Percentiles rank a stretch among this genome's conserved stretches.
Conservation (phyloP, 148 eudicot genomes). For the Spergularia marina region DNA sequence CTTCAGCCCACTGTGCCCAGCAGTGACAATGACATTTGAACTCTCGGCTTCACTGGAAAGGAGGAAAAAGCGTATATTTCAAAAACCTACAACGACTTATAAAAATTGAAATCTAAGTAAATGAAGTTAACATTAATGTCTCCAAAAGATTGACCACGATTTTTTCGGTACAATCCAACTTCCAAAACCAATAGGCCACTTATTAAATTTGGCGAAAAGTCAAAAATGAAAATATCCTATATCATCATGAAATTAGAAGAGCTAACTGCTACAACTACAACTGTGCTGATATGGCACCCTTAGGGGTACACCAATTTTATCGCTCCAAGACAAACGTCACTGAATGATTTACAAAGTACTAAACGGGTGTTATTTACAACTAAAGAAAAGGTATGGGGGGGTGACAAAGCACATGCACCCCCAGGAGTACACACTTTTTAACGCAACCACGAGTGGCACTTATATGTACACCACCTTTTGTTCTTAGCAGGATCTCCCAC, state of each 20-base stretch:
- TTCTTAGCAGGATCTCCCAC: not conserved
- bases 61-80: not conserved
- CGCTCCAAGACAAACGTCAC: too few relatives aligned
- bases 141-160: not conserved
- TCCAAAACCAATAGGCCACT: not conserved
- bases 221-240: not conserved
- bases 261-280: not conserved
- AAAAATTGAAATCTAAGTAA: not conserved
- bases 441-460: not conserved
- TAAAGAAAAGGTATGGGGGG: too few relatives aligned
- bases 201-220: not conserved
- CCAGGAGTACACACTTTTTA: too few relatives aligned
- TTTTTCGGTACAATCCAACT: not conserved
- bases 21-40: conserved; percentile 70
- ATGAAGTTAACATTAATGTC: not conserved
- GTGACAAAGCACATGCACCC: too few relatives aligned
- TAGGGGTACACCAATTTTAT: too few relatives aligned
- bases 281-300: too few relatives aligned
- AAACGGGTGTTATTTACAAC: too few relatives aligned
- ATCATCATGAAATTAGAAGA: not conserved
- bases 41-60: conserved; percentile 61
- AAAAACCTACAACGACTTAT: not conserved
- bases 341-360: too few relatives aligned
- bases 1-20: conserved; percentile 78
- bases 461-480: not conserved